These are phyloP conservation scores for Hemisphaericaspora subhashii DNA, from an alignment of 1,139 yeast species.

Conservation along the genomic window DNA sequence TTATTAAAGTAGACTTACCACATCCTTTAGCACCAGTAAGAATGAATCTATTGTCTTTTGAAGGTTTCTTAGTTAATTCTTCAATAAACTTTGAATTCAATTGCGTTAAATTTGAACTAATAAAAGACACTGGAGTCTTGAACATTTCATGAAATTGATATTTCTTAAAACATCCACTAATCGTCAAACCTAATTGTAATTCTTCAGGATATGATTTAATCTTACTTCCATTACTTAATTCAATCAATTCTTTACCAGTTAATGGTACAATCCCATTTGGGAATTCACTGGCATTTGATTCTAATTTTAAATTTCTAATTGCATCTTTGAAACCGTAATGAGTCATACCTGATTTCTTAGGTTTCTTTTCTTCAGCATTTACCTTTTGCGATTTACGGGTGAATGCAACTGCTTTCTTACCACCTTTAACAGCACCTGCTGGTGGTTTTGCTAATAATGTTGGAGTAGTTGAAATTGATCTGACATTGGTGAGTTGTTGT, in stretches of 20 bases:
- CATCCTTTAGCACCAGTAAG: conserved; percentile 73
- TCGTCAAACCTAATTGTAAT: conserved; percentile 31
- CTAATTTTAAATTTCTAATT: conserved; percentile 29
- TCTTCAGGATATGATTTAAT: conserved; percentile 23
- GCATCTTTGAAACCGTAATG: conserved; percentile 44
- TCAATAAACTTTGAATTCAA: conserved; percentile 27
- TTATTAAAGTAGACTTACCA: conserved; percentile 74
- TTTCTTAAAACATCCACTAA: conserved; percentile 59
- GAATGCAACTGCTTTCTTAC: conserved; percentile 18
- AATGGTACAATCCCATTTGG: conserved; percentile 16
- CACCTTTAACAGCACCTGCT: too few relatives aligned
- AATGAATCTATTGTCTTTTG: conserved; percentile 49
- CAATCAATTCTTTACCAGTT: conserved; percentile 11
- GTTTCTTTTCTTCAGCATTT: conserved; percentile 16
- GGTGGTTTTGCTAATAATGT: conserved; percentile 17
- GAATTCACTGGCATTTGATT: conserved; percentile 5
- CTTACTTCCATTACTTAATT: conserved; percentile 20
- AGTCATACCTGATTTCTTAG: conserved; percentile 46
- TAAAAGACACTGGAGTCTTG: conserved; percentile 54
- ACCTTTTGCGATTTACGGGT: conserved; percentile 16
- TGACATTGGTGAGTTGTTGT: too few relatives aligned
- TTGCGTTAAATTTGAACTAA: conserved; percentile 37
- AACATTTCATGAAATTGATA: conserved; percentile 66
- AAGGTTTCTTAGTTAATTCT: conserved; percentile 20
- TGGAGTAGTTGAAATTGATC: conserved; percentile 12